Percentiles rank a stretch among this genome's conserved stretches.
These are phyloP conservation scores for Boletus patriciae DNA, from an alignment of 768 basidiomycete genomes.

Conservation along the genomic window DNA sequence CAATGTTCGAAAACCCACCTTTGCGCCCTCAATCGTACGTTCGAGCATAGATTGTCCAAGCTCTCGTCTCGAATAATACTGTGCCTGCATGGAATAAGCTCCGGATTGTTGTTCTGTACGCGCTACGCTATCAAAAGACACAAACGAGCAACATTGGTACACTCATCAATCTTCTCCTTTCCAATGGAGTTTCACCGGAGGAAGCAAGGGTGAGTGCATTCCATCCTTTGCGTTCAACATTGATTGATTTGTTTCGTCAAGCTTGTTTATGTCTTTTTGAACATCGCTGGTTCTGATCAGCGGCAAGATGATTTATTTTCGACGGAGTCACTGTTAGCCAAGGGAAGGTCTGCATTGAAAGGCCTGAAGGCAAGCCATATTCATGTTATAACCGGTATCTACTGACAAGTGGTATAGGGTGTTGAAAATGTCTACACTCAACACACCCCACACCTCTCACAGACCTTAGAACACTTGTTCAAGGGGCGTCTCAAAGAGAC, in stretches of 20 bases:
- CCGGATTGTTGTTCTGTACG: slow-evolving; percentile 86
- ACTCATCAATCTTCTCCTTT: slow-evolving; percentile 69
- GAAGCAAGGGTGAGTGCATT: slow-evolving; percentile 58
- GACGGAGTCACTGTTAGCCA: slow-evolving; percentile 90
- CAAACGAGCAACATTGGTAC: slow-evolving; percentile 79
- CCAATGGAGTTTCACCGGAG: slow-evolving; percentile 73
- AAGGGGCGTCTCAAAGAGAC: slow-evolving; percentile 84
- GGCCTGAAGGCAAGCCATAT: slow-evolving; percentile 76
- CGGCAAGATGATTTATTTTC: slow-evolving; percentile 97
- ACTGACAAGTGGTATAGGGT: slow-evolving; percentile 52
- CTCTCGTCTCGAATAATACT: slow-evolving; percentile 61
- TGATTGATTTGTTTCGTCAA: slow-evolving; percentile 33
- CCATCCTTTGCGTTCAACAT: slow-evolving; percentile 5
- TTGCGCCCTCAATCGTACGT: neutral
- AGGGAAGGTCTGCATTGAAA: slow-evolving; percentile 92
- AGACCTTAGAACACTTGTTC: slow-evolving; percentile 87
- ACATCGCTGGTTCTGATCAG: slow-evolving; percentile 92
- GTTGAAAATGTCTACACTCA: slow-evolving; percentile 99
- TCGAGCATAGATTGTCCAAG: slow-evolving; percentile 70
- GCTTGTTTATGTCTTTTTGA: slow-evolving; percentile 92
- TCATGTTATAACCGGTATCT: neutral
- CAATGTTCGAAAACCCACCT: neutral
- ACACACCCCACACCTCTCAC: slow-evolving; percentile 88
- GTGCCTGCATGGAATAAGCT: slow-evolving; percentile 84
- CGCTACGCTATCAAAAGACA: slow-evolving; percentile 91